These are phyloP conservation scores for Elongisporangium undulatum DNA, from an alignment of 352 stramenopile genomes.

Conservation along the genomic window DNA sequence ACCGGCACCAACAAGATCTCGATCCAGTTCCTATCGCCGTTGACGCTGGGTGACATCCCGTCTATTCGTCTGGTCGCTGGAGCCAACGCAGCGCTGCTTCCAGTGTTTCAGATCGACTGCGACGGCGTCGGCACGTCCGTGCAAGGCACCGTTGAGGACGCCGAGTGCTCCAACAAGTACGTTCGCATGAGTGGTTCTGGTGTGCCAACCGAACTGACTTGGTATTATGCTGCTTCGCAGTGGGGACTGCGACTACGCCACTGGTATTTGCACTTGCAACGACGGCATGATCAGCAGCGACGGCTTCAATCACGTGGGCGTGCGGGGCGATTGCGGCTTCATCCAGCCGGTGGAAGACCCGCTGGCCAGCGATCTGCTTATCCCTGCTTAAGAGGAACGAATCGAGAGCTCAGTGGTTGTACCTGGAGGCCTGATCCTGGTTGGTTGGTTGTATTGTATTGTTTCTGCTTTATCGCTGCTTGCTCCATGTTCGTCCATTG, in stretches of 20 bases:
- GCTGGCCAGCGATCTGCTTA: slow-evolving; percentile 23
- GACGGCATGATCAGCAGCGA: slow-evolving; percentile 68
- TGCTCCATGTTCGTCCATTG: neutral
- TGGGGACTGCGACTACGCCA: slow-evolving; percentile 54
- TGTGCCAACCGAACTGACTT: neutral
- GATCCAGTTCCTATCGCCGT: slow-evolving; percentile 47
- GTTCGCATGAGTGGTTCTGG: slow-evolving; percentile 2
- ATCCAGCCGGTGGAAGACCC: slow-evolving; percentile 33
- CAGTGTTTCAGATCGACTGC: slow-evolving; percentile 46
- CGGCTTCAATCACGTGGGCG: slow-evolving; percentile 33
- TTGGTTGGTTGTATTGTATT: slow-evolving; percentile 1
- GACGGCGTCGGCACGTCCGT: slow-evolving; percentile 46
- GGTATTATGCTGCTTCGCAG: slow-evolving; percentile 10
- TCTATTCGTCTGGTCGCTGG: slow-evolving; percentile 30
- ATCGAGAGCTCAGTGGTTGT: slow-evolving; percentile 5
- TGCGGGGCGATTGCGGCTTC: slow-evolving; percentile 63
- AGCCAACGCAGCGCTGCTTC: slow-evolving; percentile 24
- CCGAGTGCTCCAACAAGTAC: slow-evolving; percentile 74
- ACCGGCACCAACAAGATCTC: slow-evolving; percentile 47
- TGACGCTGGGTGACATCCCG: slow-evolving; percentile 42
- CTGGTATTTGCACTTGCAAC: slow-evolving; percentile 57
- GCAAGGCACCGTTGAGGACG: slow-evolving; percentile 61
- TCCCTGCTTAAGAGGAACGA: slow-evolving; percentile 13
- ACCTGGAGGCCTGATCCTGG: neutral
- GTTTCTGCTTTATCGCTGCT: slow-evolving; percentile 1